Base-by-base conservation (phyloP, 495 filamentous ascomycete species). In the Filosporella fistucella region DNA sequence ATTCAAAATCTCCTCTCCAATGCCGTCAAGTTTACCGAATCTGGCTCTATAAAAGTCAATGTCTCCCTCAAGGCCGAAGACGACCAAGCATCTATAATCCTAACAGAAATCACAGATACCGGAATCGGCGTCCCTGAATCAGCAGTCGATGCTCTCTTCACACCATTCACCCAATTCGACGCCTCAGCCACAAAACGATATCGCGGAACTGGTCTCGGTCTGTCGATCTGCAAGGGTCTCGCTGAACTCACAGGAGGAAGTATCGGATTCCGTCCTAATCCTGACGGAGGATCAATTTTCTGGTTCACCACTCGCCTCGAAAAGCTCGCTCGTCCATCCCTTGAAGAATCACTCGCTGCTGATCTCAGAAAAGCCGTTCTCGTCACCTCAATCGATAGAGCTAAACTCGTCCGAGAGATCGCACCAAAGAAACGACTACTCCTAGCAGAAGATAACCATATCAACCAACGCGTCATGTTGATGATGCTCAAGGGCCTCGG, bases 101-200 rank as follows among this genome's bases (percentile, higher is more conserved):
- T 63, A 22, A 88, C 85, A 54, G 62, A 74, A 1, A 77, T 95
- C 4, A 69, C 81, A 53, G 89, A 95, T 51, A 81, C 86, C 1
- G 89, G 89, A 0, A 91, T 94, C 32, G 89, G 88, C 3, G 88
- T 93, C 11, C 80, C 84, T 32, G 80, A 89, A 21, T 75, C 79
- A 35, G 84, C 88, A 0, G 65, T 76, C 14, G 77, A 77, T 50
- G 77, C 74, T 16, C 69, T 94, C 1, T 95, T 95, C 68, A 84
- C 82, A 29, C 89, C 89, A 0, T 95, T 93, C 55, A 85, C 80
- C 35, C 87, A 91, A 58, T 87, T 86, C 16, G 89, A 91, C 55
- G 71, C 88, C 10, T 86, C 84, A 2, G 85, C 82, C 10, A 81
- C 80, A 9, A 74, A 82, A 29, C 73, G 74, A 21, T 91, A 86